Percentiles rank a stretch among this genome's conserved stretches.
Conservation (phyloP, 768 basidiomycete species). For the Nidularia pulvinata region DNA sequence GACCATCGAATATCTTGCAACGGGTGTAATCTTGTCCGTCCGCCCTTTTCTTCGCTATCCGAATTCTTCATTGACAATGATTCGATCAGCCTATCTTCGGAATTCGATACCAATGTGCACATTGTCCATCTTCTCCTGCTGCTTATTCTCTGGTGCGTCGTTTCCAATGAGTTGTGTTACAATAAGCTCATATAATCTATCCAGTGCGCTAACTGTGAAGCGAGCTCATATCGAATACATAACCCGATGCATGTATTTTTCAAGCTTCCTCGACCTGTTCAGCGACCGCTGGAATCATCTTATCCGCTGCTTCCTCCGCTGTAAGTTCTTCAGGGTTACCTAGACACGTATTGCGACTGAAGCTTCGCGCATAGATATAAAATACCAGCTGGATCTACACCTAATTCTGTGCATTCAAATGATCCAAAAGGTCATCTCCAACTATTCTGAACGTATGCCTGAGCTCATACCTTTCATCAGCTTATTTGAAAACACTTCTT, state of each 20-base stretch:
- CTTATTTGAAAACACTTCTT: slow-evolving; percentile 57
- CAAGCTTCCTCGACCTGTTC: slow-evolving; percentile 81
- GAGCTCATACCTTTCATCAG: slow-evolving; percentile 28
- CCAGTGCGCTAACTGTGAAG: slow-evolving; percentile 84
- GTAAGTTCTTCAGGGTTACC: slow-evolving; percentile 30
- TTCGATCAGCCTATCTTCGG: slow-evolving; percentile 66
- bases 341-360: background rate
- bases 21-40: slow-evolving; percentile 62
- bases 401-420: slow-evolving; percentile 27
- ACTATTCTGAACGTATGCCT: background rate
- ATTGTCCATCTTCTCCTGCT: slow-evolving; percentile 75
- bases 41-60: too few relatives aligned
- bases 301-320: slow-evolving; percentile 69
- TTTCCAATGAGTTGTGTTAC: background rate
- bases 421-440: slow-evolving; percentile 55
- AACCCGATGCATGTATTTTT: slow-evolving; percentile 88
- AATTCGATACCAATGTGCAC: slow-evolving; percentile 86
- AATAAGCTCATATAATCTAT: background rate
- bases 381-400: slow-evolving; percentile 56
- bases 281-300: slow-evolving; percentile 47
- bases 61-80: background rate
- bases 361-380: slow-evolving; percentile 48
- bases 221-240: slow-evolving; percentile 74
- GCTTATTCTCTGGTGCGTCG: slow-evolving; percentile 72
- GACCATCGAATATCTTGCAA: slow-evolving; percentile 66